These are phyloP conservation scores for Cryptococcus deneoformans DNA, from an alignment of 1,284 basidiomycete species.

Conservation along the genomic window DNA sequence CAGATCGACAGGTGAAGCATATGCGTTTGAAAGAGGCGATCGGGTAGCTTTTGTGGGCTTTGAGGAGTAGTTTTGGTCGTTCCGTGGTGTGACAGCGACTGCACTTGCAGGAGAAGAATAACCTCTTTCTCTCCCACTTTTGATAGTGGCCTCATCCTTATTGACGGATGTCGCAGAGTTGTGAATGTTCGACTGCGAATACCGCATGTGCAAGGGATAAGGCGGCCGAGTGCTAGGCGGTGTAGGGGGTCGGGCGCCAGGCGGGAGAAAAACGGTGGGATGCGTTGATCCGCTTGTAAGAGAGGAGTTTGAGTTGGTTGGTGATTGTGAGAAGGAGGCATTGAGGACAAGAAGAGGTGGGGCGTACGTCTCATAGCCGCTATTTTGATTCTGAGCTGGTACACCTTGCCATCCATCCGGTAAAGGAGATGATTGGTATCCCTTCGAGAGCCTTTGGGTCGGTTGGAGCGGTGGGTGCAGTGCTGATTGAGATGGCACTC, in stretches of 20 bases:
- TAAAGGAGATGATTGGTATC: slow-evolving; percentile 10
- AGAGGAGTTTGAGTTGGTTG: slow-evolving; percentile 2
- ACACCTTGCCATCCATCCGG: slow-evolving; percentile 19
- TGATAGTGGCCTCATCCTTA: slow-evolving; percentile 1
- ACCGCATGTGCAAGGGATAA: slow-evolving; percentile 15
- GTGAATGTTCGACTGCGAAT: slow-evolving; percentile 22
- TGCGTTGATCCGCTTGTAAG: slow-evolving; percentile 17
- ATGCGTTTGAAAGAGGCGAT: neutral
- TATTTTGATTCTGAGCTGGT: slow-evolving; percentile 1
- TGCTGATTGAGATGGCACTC: slow-evolving; percentile 4
- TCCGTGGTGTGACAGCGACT: neutral
- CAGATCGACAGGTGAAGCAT: neutral
- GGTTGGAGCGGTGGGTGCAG: neutral
- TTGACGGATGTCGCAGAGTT: slow-evolving; percentile 4
- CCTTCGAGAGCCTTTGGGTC: slow-evolving; percentile 4
- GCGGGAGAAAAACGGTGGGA: slow-evolving; percentile 25
- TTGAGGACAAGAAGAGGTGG: slow-evolving; percentile 10
- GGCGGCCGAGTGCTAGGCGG: slow-evolving; percentile 20
- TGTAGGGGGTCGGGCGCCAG: slow-evolving; percentile 35
- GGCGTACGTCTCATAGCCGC: neutral
- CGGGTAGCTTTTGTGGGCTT: too few species aligned
- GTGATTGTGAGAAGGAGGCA: slow-evolving; percentile 5
- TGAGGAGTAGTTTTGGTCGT: neutral
- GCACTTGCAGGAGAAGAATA: slow-evolving; percentile 1
- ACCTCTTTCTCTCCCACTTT: slow-evolving; percentile 6